Evolutionary conservation across 768 basidiomycete species (phyloP), one percentile per base, ranked within the genome.

Genomic region (Hortiboletus flavorubellus): DNA sequence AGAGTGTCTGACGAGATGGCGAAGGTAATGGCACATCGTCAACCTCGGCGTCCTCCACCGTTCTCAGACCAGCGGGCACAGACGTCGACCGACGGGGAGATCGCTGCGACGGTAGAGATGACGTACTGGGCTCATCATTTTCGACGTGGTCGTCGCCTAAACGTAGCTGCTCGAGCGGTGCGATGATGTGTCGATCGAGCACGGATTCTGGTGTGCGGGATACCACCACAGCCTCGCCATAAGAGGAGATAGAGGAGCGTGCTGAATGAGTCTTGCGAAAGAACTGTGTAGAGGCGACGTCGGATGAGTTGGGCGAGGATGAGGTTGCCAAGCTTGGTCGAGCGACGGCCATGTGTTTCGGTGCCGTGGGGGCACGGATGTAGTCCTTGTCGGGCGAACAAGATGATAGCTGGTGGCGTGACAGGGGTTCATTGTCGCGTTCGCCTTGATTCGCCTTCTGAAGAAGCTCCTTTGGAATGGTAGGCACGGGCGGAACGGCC

Each of bases 271-370:
- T 74, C 40, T 71, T 73, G 45, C 77, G 70, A 65, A 84, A 85
- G 65, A 79, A 82, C 26, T 74, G 74, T 0, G 77, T 71, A 1
- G 83, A 82, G 3, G 80, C 79, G 18, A 80, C 75, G 41, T 84
- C 82, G 15, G 82, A 82, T 3, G 80, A 81, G 46, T 78, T 75
- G 7, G 85, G 83, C 1, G 86, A 88, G 0, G 87, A 82, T 0
- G 86, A 69, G 0, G 85, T 84, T 0, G 79, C 76, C 7, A 76
- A 78, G 56, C 79, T 80, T 0, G 76, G 77, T 15, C 76, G 72
- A 2, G 69, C 56, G 29, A 53, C 59, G 50, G 59, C 26, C 6
- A 59, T 59, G 49, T 42, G 53, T 44, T 59, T 54, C 33, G 65
- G 33, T 31, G 43, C 23, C 3, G 61, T 34, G 14, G 10, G 30